These are phyloP conservation scores for Suillus spraguei DNA, from an alignment of 768 basidiomycete genomes.

Conservation along the genomic window DNA sequence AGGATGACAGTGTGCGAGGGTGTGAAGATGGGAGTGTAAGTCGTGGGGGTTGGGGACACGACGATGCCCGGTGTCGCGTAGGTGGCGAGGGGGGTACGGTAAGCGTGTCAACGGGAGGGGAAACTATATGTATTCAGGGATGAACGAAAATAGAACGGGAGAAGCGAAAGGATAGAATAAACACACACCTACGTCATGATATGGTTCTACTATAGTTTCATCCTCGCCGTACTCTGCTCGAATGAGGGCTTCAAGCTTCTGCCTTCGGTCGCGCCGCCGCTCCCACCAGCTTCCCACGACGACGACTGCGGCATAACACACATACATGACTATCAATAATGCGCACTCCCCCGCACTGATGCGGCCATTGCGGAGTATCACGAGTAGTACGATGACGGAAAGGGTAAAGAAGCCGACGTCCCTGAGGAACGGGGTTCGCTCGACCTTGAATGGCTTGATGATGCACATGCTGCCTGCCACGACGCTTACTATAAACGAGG, in stretches of 20 bases:
- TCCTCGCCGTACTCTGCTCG: constrained; percentile 59
- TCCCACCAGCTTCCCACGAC: constrained; percentile 80
- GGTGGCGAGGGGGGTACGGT: constrained; percentile 32
- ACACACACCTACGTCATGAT: constrained; percentile 53
- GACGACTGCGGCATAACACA: constrained; percentile 76
- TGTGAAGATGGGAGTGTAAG: constrained; percentile 42
- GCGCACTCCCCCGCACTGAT: constrained; percentile 76
- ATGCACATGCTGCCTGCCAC: constrained; percentile 99
- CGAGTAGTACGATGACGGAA: constrained; percentile 74
- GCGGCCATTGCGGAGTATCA: constrained; percentile 74
- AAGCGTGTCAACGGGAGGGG: constrained; percentile 9
- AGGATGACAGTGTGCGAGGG: constrained; percentile 26
- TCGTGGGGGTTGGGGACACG: constrained; percentile 40
- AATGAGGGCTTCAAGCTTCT: constrained; percentile 50
- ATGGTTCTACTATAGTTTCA: constrained; percentile 41
- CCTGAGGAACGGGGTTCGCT: constrained; percentile 79
- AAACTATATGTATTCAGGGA: constrained; percentile 17
- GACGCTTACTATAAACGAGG: constrained; percentile 93
- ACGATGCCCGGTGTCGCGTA: constrained; percentile 41
- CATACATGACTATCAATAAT: constrained; percentile 71
- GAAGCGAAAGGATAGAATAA: constrained; percentile 18
- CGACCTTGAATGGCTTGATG: constrained; percentile 91
- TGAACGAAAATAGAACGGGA: background rate
- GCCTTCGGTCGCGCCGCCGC: constrained; percentile 50
- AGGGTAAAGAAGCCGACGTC: constrained; percentile 95